These are phyloP conservation scores for Lachancea nothofagi DNA, from an alignment of 805 yeast species.

Conservation along the genomic window DNA sequence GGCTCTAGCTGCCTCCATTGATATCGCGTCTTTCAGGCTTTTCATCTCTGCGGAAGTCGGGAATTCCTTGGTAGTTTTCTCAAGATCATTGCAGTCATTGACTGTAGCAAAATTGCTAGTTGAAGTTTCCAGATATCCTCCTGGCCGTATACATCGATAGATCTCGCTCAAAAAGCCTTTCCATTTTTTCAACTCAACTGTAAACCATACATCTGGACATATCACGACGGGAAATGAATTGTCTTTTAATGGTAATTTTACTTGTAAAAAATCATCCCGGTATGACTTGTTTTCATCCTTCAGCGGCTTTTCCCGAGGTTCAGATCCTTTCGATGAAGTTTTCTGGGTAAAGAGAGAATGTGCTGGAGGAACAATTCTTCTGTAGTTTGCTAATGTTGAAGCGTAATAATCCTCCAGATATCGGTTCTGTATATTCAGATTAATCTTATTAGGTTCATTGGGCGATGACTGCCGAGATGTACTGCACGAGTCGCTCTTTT, in stretches of 20 bases:
- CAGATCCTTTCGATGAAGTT: neutral
- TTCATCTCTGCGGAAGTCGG: constrained; percentile 24
- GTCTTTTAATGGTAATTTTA: constrained; percentile 25
- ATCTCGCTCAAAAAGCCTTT: constrained; percentile 24
- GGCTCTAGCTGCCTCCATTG: constrained; percentile 24
- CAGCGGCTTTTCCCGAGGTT: constrained; percentile 9
- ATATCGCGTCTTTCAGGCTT: constrained; percentile 20
- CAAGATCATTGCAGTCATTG: constrained; percentile 12
- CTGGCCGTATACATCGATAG: constrained; percentile 25
- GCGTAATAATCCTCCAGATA: constrained; percentile 27
- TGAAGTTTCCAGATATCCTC: constrained; percentile 26
- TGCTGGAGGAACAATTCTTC: constrained; percentile 15
- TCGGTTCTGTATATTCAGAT: constrained; percentile 16
- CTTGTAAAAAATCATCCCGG: constrained; percentile 20
- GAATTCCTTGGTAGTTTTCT: constrained; percentile 6
- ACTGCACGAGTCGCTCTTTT: constrained; percentile 1
- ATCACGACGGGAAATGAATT: constrained; percentile 25
- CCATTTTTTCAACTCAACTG: constrained; percentile 26
- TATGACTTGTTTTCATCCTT: constrained; percentile 14
- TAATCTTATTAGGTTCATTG: constrained; percentile 2
- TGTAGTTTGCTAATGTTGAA: constrained; percentile 22
- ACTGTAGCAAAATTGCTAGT: constrained; percentile 22
- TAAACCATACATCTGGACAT: constrained; percentile 29
- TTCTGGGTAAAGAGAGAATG: constrained; percentile 3
- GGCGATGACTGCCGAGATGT: constrained; percentile 4